These are phyloP conservation scores for Dalbergia cultrata DNA, from an alignment of 306 rosid genomes.

Conservation along the genomic window DNA sequence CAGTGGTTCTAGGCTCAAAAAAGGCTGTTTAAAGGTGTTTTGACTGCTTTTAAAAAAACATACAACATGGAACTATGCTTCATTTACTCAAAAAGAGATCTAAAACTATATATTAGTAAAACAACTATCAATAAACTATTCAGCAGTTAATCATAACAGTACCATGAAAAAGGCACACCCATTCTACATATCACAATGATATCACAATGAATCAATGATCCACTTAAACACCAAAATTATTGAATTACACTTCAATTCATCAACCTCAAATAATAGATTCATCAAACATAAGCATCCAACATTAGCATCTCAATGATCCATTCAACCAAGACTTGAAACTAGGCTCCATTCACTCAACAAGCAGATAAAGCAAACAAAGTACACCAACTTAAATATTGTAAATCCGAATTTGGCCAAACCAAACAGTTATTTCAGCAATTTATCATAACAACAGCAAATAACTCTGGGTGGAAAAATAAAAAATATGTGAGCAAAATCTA, in stretches of 20 bases:
- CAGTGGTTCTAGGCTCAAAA: no score
- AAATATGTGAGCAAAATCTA: no score
- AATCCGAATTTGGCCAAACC: background rate
- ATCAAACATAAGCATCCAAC: no score
- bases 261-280: background rate
- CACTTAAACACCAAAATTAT: background rate
- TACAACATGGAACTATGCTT: no score
- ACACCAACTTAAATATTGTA: background rate
- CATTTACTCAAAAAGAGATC: no score
- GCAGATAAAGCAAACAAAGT: constrained; percentile 11
- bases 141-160: background rate
- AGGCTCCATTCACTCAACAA: constrained; percentile 28
- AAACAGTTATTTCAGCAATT: background rate
- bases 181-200: no score
- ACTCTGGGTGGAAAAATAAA: no score
- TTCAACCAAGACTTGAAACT: background rate
- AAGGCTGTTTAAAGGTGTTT: no score
- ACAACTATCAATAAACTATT: background rate
- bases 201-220: background rate
- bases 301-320: constrained; percentile 17
- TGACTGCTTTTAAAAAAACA: no score
- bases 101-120: background rate
- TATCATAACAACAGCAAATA: background rate
- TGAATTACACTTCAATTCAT: background rate
- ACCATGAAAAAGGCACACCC: background rate